Base-by-base conservation (phyloP, 768 basidiomycete species). In the Pulveroboletus ravenelii region DNA sequence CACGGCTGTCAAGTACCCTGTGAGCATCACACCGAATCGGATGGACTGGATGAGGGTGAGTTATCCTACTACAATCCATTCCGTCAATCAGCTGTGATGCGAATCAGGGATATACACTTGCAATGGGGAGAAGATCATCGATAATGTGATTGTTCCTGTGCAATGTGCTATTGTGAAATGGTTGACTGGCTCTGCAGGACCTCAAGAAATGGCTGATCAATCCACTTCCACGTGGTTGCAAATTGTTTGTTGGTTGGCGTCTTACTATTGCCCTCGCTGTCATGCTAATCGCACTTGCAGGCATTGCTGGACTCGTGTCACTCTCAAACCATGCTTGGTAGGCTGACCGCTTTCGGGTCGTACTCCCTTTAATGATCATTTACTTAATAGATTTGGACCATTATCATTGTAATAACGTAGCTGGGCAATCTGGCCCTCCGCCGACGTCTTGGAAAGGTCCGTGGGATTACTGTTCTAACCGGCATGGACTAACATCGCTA, bases 41-140 rank as follows among this genome's bases (percentile, higher is more conserved):
- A 82, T 52, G 74, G 78, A 3, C 61, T 70, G 48, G 79, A 82
- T 42, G 80, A 82, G 66, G 75, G 81, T 79, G 45, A 41, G 47
- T 37, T 25, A 41, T 17, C 13, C 13, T 36, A 29, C 25, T 15
- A 13, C n/a, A 8, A 12, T 10, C 18, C 1, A 8, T 45, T 34
- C 27, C 32, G 23, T 30, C 30, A 13, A 49, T 35, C 48, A 9
- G 41, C 39, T 20, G n/a, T 34, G 10, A 53, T 23, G 10, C n/a
- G 37, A 8, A 41, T 27, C 18, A 67, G 59, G 17, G 7, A 49
- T 55, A 41, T 46, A 43, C 31, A 47, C 27, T 36, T 53, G 49
- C 54, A 54, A 47, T 8, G 52, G 52, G 27, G 41, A 36, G 30
- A 17, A 41, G 18, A 59, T 69, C 10, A 41, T 56, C 17, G 60